These are phyloP conservation scores for Agaricus sinodeliciosus DNA, from an alignment of 768 basidiomycete genomes.

Conservation along the genomic window DNA sequence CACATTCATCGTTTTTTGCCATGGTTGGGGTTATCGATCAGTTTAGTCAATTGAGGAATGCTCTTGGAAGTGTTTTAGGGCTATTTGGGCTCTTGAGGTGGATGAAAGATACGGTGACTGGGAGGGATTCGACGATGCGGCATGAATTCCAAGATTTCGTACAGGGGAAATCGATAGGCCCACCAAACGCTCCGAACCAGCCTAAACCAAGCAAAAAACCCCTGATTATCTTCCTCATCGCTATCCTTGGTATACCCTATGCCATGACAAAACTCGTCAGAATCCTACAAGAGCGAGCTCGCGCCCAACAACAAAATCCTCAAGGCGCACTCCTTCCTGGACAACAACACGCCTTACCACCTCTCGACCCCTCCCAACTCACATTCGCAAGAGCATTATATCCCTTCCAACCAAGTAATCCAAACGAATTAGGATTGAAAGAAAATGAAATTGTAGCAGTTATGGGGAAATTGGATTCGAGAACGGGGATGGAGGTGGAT, in stretches of 20 bases:
- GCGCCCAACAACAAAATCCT: constrained; percentile 27
- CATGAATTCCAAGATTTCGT: constrained; percentile 75
- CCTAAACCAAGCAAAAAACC: constrained; percentile 84
- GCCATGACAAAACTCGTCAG: constrained; percentile 88
- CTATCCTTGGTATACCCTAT: constrained; percentile 89
- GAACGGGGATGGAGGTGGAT: constrained; percentile 59
- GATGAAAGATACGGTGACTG: constrained; percentile 63
- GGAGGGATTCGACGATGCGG: constrained; percentile 27
- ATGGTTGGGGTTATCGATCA: constrained; percentile 97
- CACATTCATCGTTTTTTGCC: constrained; percentile 90
- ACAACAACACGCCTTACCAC: constrained; percentile 35
- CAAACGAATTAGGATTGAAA: constrained; percentile 69
- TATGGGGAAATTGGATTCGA: constrained; percentile 67
- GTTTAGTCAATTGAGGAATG: constrained; percentile 84
- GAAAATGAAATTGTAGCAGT: constrained; percentile 91
- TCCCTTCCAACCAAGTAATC: constrained; percentile 65
- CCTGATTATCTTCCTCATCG: constrained; percentile 86
- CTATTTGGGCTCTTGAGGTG: constrained; percentile 86
- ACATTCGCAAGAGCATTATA: constrained; percentile 79
- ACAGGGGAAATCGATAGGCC: constrained; percentile 47
- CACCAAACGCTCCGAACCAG: constrained; percentile 18
- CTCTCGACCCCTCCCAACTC: constrained; percentile 70
- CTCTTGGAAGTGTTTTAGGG: constrained; percentile 88
- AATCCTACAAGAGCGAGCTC: constrained; percentile 61
- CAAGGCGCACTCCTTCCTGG: constrained; percentile 21